These are phyloP conservation scores for Gonium pectorale DNA, from an alignment of 139 green algal species.

Conservation along the genomic window DNA sequence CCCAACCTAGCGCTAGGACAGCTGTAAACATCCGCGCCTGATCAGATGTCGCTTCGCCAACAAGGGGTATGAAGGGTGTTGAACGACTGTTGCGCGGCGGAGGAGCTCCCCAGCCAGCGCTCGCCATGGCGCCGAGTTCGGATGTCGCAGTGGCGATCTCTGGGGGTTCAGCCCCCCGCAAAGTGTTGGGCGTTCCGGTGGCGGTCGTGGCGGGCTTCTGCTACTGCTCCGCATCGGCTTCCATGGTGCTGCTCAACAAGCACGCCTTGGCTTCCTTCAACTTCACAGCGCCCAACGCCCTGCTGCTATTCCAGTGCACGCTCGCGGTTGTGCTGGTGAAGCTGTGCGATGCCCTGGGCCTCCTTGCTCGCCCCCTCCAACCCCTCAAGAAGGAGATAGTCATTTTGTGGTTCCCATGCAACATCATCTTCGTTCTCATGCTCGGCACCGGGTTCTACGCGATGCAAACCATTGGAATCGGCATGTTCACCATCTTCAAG, in stretches of 20 bases:
- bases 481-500: conserved; percentile 86
- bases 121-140: no score
- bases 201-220: conserved; percentile 35
- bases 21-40: no score
- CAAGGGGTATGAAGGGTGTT: no score
- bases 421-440: conserved; percentile 77
- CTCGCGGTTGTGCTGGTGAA: conserved; percentile 79
- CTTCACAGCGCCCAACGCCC: conserved; percentile 79
- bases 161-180: no score
- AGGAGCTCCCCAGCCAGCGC: no score
- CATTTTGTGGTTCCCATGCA: conserved; percentile 73
- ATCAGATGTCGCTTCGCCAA: no score
- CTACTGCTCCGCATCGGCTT: conserved; percentile 56
- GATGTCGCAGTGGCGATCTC: no score
- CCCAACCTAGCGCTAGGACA: no score
- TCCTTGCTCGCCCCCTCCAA: conserved; percentile 67
- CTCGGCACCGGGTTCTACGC: conserved; percentile 87
- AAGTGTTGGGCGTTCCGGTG: background rate
- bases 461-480: conserved; percentile 74
- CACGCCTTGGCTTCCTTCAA: conserved; percentile 82
- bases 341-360: conserved; percentile 58
- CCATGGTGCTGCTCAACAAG: conserved; percentile 84
- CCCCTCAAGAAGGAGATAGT: conserved; percentile 72
- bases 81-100: no score
- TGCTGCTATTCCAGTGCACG: conserved; percentile 90